Conservation (phyloP, 176 grass and related monocot genomes). For the Cenchrus purpureus region DNA sequence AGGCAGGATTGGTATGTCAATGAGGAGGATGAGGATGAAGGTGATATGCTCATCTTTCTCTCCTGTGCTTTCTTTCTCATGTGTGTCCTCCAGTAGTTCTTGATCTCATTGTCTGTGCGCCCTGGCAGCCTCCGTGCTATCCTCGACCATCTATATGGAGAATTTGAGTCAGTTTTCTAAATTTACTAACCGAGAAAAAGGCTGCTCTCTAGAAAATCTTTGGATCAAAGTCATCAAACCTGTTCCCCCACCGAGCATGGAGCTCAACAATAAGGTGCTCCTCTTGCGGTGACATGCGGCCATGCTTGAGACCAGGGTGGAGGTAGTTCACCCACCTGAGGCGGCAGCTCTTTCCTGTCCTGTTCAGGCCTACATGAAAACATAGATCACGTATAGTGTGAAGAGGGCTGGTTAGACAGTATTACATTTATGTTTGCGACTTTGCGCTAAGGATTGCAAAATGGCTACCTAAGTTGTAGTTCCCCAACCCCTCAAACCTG, state of each 20-base stretch:
- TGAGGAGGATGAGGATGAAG: constrained; percentile 64
- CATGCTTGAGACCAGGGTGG: constrained; percentile 84
- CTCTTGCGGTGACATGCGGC: constrained; percentile 79
- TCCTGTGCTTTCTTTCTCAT: constrained; percentile 96
- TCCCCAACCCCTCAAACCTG: constrained; percentile 99
- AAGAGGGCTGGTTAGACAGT: constrained; percentile 43
- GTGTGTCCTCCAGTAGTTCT: constrained; percentile 95
- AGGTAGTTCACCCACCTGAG: constrained; percentile 94
- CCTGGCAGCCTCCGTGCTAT: constrained; percentile 77
- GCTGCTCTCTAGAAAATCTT: not conserved
- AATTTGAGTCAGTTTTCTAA: constrained; percentile 18
- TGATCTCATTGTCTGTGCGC: constrained; percentile 91
- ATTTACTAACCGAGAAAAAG: constrained; percentile 2
- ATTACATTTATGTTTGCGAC: constrained; percentile 33
- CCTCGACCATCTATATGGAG: constrained; percentile 68
- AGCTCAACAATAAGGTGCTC: constrained; percentile 75
- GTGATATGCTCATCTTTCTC: constrained; percentile 50
- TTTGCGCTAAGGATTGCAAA: constrained; percentile 53
- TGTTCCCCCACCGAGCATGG: constrained; percentile 88
- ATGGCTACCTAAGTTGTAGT: constrained; percentile 61
- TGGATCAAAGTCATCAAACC: constrained; percentile 40
- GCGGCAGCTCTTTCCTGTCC: constrained; percentile 88
- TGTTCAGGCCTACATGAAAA: constrained; percentile 65
- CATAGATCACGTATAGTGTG: constrained; percentile 25
- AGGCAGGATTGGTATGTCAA: constrained; percentile 58